phyloP scores from a whole-genome alignment of 2,329 filamentous ascomycete genomes.

The Nigrograna mackinnonii region DNA sequence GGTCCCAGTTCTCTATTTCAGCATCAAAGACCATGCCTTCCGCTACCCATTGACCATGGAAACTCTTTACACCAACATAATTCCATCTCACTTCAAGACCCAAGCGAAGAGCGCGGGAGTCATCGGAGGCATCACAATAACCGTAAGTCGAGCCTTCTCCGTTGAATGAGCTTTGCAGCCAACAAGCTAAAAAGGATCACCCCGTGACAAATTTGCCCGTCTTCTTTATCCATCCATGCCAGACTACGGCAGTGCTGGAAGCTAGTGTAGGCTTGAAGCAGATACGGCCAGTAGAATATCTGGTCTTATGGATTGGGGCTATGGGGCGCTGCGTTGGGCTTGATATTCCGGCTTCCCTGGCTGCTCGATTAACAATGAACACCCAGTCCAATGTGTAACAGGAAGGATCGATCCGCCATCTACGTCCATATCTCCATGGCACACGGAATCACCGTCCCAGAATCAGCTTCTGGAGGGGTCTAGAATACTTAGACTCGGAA shows the following conservation, averaged over 20 bases:
- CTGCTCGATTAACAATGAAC: too few relatives aligned
- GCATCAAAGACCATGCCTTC: conserved; percentile 27
- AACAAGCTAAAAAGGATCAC: conserved; percentile 66
- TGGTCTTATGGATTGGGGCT: conserved; percentile 87
- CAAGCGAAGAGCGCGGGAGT: conserved; percentile 40
- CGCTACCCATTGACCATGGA: conserved; percentile 33
- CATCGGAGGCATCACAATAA: conserved; percentile 43
- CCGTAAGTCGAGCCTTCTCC: conserved; percentile 22
- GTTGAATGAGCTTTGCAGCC: not conserved
- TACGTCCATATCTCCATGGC: too few relatives aligned
- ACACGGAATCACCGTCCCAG: too few relatives aligned
- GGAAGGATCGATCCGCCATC: too few relatives aligned
- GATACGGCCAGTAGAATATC: conserved; percentile 65
- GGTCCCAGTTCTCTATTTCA: conserved; percentile 50
- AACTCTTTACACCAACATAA: conserved; percentile 39
- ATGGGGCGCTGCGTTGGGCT: conserved; percentile 81
- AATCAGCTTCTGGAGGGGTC: too few relatives aligned
- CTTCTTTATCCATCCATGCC: conserved; percentile 93
- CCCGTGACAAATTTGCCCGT: conserved; percentile 76
- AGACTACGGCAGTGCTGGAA: conserved; percentile 79
- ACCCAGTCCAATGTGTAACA: too few relatives aligned
- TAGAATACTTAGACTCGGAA: too few relatives aligned
- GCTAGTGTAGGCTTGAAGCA: conserved; percentile 43
- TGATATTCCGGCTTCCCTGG: conserved; percentile 72
- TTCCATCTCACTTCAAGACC: conserved; percentile 33